phyloP scores from a whole-genome alignment of 805 yeast genomes.

The Suhomyces prunicola region DNA sequence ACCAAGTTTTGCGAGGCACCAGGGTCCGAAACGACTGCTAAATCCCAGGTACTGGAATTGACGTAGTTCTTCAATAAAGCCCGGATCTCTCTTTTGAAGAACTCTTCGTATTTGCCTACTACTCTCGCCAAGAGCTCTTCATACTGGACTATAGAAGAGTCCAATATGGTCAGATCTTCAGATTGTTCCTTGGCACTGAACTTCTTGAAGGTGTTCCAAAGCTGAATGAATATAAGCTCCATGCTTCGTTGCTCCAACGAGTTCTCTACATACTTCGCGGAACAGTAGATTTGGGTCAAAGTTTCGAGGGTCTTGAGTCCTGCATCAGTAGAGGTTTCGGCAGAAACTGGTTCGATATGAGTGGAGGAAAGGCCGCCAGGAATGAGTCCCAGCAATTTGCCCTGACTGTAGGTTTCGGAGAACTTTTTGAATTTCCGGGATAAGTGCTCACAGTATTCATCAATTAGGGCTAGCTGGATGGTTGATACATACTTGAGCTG shows the following conservation, averaged over 20 bases:
- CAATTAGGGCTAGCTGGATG: constrained; percentile 57
- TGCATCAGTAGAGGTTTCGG: constrained; percentile 11
- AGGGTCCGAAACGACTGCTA: constrained; percentile 5
- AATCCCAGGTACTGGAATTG: constrained; percentile 35
- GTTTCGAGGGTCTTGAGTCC: constrained; percentile 25
- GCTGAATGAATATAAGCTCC: constrained; percentile 37
- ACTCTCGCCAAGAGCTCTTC: constrained; percentile 16
- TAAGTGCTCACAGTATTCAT: constrained; percentile 41
- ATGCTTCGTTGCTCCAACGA: constrained; percentile 37
- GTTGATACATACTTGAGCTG: constrained; percentile 55
- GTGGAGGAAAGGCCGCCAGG: constrained; percentile 35
- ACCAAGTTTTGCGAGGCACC: constrained; percentile 22
- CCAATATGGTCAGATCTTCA: constrained; percentile 30
- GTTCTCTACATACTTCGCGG: constrained; percentile 26
- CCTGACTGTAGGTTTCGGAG: constrained; percentile 35
- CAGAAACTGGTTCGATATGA: not conserved
- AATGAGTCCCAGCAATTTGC: constrained; percentile 30
- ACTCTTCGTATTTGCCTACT: constrained; percentile 22
- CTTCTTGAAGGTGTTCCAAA: constrained; percentile 33
- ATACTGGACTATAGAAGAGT: constrained; percentile 21
- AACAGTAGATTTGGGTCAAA: constrained; percentile 34
- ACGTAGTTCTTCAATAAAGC: constrained; percentile 34
- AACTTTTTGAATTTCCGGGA: constrained; percentile 39
- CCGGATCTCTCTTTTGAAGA: constrained; percentile 33
- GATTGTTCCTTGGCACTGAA: constrained; percentile 11